Conservation (phyloP, 345 rosid species). For the Boechera stricta region DNA sequence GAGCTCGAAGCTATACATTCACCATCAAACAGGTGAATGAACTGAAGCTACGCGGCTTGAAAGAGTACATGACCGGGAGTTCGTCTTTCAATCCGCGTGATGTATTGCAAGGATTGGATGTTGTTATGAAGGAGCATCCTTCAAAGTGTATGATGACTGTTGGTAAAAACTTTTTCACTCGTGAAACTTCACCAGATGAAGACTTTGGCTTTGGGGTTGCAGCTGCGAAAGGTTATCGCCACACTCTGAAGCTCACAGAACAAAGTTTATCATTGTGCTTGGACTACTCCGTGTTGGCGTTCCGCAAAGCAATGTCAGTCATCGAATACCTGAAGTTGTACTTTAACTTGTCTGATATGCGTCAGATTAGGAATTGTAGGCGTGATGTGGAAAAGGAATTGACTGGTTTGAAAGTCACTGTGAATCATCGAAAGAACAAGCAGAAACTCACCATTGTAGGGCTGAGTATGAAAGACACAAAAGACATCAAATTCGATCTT, state of each 20-base stretch:
- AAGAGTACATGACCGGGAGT: constrained; percentile 58
- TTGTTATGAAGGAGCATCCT: constrained; percentile 93
- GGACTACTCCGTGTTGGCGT: constrained; percentile 77
- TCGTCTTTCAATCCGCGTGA: constrained; percentile 61
- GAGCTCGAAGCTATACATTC: constrained; percentile 43
- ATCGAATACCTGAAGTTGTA: constrained; percentile 59
- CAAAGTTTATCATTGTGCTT: constrained; percentile 77
- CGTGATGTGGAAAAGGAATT: constrained; percentile 53
- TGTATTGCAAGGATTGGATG: constrained; percentile 85
- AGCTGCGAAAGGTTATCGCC: constrained; percentile 73
- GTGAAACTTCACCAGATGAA: constrained; percentile 35
- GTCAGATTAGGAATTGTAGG: constrained; percentile 39
- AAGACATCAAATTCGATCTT: constrained; percentile 46
- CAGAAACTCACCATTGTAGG: constrained; percentile 62
- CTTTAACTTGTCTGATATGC: constrained; percentile 45
- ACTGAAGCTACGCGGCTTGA: constrained; percentile 63
- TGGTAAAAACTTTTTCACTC: constrained; percentile 66
- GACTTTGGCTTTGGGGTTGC: constrained; percentile 68
- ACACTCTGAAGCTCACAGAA: constrained; percentile 73
- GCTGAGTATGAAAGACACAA: constrained; percentile 55
- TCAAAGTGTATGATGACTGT: constrained; percentile 60
- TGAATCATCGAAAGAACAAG: constrained; percentile 67
- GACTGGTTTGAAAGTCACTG: constrained; percentile 62
- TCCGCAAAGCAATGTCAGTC: constrained; percentile 66
- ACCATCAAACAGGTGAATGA: constrained; percentile 67